Conservation (phyloP, 768 basidiomycete genomes). For the Mycena albidolilacea region DNA sequence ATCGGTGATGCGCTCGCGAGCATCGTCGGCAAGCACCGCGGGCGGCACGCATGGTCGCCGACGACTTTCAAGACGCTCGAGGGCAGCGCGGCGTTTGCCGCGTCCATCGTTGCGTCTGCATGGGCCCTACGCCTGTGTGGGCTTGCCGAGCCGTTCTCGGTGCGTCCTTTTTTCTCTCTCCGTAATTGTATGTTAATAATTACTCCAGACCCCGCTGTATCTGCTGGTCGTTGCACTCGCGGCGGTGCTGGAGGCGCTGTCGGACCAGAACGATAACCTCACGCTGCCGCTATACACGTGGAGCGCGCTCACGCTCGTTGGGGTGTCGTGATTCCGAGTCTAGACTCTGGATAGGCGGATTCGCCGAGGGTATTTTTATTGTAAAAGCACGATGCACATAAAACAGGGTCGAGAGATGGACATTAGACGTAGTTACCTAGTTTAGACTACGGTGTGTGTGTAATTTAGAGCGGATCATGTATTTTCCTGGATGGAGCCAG, state of each 20-base stretch:
- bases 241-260: conserved; percentile 89
- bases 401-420: neutral
- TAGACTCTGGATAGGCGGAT: neutral
- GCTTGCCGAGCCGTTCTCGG: conserved; percentile 81
- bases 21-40: conserved; percentile 89
- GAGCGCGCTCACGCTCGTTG: conserved; percentile 82
- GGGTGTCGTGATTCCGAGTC: conserved; percentile 41
- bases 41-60: conserved; percentile 87
- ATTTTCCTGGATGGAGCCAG: neutral
- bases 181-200: conserved; percentile 8
- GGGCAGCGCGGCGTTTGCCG: conserved; percentile 87
- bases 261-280: conserved; percentile 97
- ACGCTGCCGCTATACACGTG: conserved; percentile 97
- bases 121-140: conserved; percentile 81
- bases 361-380: no score
- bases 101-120: conserved; percentile 78
- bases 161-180: conserved; percentile 55
- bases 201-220: conserved; percentile 75
- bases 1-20: conserved; percentile 94
- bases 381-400: neutral
- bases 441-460: neutral
- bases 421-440: neutral
- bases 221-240: conserved; percentile 72
- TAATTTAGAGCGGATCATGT: neutral
- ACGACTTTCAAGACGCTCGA: conserved; percentile 91